Evolutionary conservation across 1,139 yeast species (phyloP), one percentile per base, ranked within the genome.

Genomic region (Sugiyamaella xylanicola): DNA sequence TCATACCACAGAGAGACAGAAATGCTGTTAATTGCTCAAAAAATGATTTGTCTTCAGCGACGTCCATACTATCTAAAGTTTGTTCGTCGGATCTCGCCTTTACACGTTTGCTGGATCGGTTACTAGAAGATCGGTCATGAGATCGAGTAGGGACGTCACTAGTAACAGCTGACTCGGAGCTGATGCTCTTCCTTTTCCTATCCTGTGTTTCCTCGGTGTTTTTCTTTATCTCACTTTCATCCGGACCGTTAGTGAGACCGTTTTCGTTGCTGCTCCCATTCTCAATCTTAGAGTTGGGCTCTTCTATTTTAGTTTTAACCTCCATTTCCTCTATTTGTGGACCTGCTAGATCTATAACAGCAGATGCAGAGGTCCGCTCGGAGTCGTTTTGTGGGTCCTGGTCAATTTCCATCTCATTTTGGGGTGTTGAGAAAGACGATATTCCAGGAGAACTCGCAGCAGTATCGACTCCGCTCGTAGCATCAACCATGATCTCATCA

Each of bases 21-120:
- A 67, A 66, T 8, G 61, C 50, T 35, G 60, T 59, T 15, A 72
- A 51, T 16, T 68, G 68, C n/a, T 63, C 64, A 41, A 72, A 63
- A 60, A 72, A 69, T 1, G 60, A 59, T 41, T 65, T 67, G 48
- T 68, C 68, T 20, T 63, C 64, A 11, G 65, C 37, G 5, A 61
- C 41, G 39, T 65, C 68, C 3, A 60, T 53, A 68, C 19, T 59
- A 66, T 36, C 76, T 68, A 62, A 73, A 72, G 58, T 73, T 74
- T 11, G 63, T 63, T 54, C 75, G 56, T 50, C 72, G 61, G 27
- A 57, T n/a, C 59, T 65, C 4, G 66, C 66, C 29, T 61, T 62
- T 21, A 68, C 65, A 17, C 72, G 63, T 43, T 68, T 68, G 44
- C 70, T 67, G 5, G 64, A 45, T 22, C 71, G 50, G 20, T 45